Evolutionary conservation across 2,329 filamentous ascomycete genomes (phyloP).

Genomic region (Phaeosphaeriaceae sp.): DNA sequence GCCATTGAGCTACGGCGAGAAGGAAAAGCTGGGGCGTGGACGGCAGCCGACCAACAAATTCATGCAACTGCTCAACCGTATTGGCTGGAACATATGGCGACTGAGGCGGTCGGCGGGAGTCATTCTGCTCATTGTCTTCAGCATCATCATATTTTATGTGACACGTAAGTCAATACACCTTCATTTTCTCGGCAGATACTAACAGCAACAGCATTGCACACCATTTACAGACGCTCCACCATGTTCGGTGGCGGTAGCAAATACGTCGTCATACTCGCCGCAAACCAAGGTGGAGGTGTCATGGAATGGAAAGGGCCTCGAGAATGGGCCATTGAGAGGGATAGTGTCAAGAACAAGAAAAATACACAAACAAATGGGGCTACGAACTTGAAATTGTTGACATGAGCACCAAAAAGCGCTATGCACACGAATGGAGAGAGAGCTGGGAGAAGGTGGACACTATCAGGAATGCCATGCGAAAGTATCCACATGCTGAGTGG

Average conservation of each 20-base stretch:
- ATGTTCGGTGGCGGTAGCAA: slow-evolving; percentile 86
- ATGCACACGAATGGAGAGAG: slow-evolving; percentile 98
- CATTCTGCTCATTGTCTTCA: slow-evolving; percentile 64
- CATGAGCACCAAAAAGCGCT: slow-evolving; percentile 98
- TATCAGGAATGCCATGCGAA: slow-evolving; percentile 83
- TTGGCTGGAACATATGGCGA: slow-evolving; percentile 65
- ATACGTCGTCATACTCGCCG: slow-evolving; percentile 89
- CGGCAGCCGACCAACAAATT: slow-evolving; percentile 48
- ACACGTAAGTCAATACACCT: slow-evolving; percentile 67
- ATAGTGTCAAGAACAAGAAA: slow-evolving; percentile 94
- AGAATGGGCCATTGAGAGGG: slow-evolving; percentile 97
- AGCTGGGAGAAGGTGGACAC: slow-evolving; percentile 99
- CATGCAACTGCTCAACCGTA: slow-evolving; percentile 42
- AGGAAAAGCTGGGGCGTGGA: slow-evolving; percentile 74
- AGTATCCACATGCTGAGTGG: slow-evolving; percentile 97
- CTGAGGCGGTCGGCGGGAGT: slow-evolving; percentile 69
- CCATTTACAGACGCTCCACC: slow-evolving; percentile 72
- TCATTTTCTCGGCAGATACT: slow-evolving; percentile 4
- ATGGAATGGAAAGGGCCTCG: slow-evolving; percentile 99
- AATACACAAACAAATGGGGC: slow-evolving; percentile 88
- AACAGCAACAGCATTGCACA: slow-evolving; percentile 58
- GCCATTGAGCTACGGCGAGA: slow-evolving; percentile 73
- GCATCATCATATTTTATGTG: slow-evolving; percentile 71
- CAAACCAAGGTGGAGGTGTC: slow-evolving; percentile 93
- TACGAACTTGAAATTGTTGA: slow-evolving; percentile 97